Evolutionary conservation across 768 basidiomycete genomes (phyloP).

Genomic region (Boletellus ananiceps): DNA sequence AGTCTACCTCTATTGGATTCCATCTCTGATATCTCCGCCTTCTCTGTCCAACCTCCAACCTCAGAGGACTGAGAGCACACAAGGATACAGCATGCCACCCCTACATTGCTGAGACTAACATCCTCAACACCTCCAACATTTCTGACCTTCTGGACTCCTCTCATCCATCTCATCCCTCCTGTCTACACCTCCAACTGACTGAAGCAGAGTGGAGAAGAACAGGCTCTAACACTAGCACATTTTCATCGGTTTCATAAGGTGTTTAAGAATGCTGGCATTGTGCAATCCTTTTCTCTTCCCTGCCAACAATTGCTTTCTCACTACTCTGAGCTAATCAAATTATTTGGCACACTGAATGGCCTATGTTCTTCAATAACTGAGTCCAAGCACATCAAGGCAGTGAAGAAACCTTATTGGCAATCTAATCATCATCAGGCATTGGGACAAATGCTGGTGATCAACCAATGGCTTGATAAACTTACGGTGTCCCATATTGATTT

Average conservation of each 20-base stretch:
- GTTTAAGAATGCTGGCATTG: conserved; percentile 14
- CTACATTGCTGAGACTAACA: too few species aligned
- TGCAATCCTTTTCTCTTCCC: conserved; percentile 24
- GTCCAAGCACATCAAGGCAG: background rate
- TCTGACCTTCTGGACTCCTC: too few species aligned
- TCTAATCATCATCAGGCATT: background rate
- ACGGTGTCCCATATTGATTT: background rate
- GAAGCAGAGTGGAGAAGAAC: too few species aligned
- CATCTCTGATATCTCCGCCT: too few species aligned
- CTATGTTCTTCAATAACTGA: too few species aligned
- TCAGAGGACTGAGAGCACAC: too few species aligned
- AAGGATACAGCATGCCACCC: too few species aligned
- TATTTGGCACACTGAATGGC: background rate
- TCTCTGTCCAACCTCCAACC: too few species aligned
- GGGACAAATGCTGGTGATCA: background rate
- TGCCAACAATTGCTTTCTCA: conserved; percentile 29
- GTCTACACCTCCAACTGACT: too few species aligned
- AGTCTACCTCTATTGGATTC: too few species aligned
- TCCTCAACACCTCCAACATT: too few species aligned
- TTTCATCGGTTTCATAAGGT: conserved; percentile 23
- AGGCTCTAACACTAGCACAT: conserved; percentile 7
- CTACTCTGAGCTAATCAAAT: background rate
- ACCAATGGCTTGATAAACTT: background rate
- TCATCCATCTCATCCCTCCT: too few species aligned
- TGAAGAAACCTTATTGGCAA: background rate